Evolutionary conservation across 768 basidiomycete species (phyloP), one percentile per base, ranked within the genome.

Genomic region (Coprinopsis strossmayeri): DNA sequence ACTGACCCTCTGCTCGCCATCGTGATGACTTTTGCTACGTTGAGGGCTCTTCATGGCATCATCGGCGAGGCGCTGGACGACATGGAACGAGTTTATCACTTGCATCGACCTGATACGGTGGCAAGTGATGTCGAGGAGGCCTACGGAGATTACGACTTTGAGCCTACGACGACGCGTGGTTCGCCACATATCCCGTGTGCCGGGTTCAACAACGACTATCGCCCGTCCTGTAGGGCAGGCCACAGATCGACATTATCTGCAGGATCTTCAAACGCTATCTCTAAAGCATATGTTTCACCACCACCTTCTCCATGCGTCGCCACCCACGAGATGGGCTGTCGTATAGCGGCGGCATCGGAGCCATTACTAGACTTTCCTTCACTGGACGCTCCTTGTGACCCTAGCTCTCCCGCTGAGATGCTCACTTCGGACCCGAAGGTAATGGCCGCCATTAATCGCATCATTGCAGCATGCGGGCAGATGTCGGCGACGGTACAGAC

Each of bases 401-500:
- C 75, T 7, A 59, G 59, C 13, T 76, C 79, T 5, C 65, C 65
- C 13, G 63, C 75, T 12, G 84, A 87, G 57, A 62, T 64, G 28
- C 70, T 86, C 41, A 78, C 78, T 0, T 63, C 78, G 24, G 76
- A 84, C 54, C 83, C 85, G 4, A 69, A 64, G 11, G 82, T 82
- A 3, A 68, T 74, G 5, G 68, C 70, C 26, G 84, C 86, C 5
- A 78, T 81, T 30, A 77, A 76, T 48, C 73, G 70, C 52, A 82
- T 87, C 38, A 74, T 87, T 27, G 78, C 84, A 26, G 84, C 86
- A 1, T 77, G 81, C 21, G 82, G 80, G 2, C 87, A 88, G 58
- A 65, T 89, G 49, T 67, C 76, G 9, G 77, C 72, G 3, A 80
- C 76, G 18, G 80, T 86, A 17, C 83, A 87, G 57, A 66, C 68